phyloP scores from a whole-genome alignment of 2,329 filamentous ascomycete genomes.

The Venturia asperata region DNA sequence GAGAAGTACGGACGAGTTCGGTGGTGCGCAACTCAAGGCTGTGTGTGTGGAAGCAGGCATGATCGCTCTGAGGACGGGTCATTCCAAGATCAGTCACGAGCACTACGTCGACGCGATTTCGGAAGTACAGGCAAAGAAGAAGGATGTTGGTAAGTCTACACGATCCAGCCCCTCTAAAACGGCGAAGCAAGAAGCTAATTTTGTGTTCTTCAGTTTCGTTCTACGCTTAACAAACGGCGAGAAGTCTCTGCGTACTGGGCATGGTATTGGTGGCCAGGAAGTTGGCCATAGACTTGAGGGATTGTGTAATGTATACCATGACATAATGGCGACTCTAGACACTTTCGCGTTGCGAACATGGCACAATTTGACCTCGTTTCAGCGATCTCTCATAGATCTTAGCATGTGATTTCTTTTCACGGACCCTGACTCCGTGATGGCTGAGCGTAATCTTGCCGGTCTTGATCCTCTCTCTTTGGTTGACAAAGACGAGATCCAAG shows the following conservation, averaged over 20 bases:
- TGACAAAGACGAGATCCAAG: too few relatives aligned
- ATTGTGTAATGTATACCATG: constrained; percentile 6
- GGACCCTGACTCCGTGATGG: background rate
- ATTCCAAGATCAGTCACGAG: constrained; percentile 95
- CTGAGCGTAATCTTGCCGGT: too few relatives aligned
- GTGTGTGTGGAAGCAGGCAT: constrained; percentile 98
- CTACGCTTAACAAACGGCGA: background rate
- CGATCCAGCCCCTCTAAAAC: too few relatives aligned
- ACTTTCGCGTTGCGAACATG: background rate
- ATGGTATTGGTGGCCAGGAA: background rate
- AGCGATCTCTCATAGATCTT: background rate
- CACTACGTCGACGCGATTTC: constrained; percentile 98
- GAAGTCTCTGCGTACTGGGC: background rate
- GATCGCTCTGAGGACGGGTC: constrained; percentile 91
- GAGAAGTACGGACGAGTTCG: constrained; percentile 95
- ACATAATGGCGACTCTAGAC: constrained; percentile 1
- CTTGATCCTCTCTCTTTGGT: too few relatives aligned
- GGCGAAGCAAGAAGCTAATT: background rate
- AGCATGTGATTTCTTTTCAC: background rate
- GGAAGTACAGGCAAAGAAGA: constrained; percentile 94
- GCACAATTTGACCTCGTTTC: background rate
- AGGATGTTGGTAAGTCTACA: constrained; percentile 35
- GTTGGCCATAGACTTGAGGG: background rate
- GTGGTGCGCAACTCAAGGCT: constrained; percentile 94
- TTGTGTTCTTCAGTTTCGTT: background rate